A percentile compares a stretch with the other conserved stretches of the same genome.
phyloP scores from a whole-genome alignment of 495 filamentous ascomycete species.

The Usnea hakonensis region DNA sequence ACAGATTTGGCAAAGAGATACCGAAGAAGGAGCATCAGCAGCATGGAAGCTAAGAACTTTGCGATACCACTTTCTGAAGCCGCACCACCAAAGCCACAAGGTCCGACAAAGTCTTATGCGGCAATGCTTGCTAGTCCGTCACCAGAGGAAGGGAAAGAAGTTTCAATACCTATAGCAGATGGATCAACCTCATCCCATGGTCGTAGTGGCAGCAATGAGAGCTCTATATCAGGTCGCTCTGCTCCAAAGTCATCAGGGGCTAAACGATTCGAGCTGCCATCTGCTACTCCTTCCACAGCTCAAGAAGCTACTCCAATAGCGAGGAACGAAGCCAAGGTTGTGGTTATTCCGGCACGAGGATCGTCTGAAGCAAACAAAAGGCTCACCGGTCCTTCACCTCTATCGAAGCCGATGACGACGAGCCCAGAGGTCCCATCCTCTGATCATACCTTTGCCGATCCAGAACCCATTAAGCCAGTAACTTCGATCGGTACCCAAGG shows the following conservation, averaged over 20 bases:
- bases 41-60: constrained; percentile 59
- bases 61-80: constrained; percentile 26
- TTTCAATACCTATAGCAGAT: constrained; percentile 13
- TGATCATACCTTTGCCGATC: constrained; percentile 23
- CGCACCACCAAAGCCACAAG: constrained; percentile 6
- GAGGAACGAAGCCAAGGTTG: constrained; percentile 47
- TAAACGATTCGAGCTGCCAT: constrained; percentile 20
- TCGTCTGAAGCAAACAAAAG: constrained; percentile 69
- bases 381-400: constrained; percentile 68
- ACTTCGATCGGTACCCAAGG: constrained; percentile 25
- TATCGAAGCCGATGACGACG: constrained; percentile 74
- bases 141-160: constrained; percentile 21
- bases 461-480: constrained; percentile 15
- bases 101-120: constrained; percentile 23
- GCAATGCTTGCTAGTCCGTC: constrained; percentile 23
- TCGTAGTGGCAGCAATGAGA: constrained; percentile 52
- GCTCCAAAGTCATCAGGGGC: constrained; percentile 26
- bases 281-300: constrained; percentile 11
- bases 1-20: constrained; percentile 67
- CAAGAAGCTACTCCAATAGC: constrained; percentile 24
- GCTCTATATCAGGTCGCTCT: constrained; percentile 43
- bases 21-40: constrained; percentile 75
- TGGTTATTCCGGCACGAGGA: constrained; percentile 59
- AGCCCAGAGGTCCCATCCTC: constrained; percentile 35
- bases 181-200: constrained; percentile 49